Evolutionary conservation across 306 rosid genomes (phyloP).

Genomic region (Rubus idaeus): DNA sequence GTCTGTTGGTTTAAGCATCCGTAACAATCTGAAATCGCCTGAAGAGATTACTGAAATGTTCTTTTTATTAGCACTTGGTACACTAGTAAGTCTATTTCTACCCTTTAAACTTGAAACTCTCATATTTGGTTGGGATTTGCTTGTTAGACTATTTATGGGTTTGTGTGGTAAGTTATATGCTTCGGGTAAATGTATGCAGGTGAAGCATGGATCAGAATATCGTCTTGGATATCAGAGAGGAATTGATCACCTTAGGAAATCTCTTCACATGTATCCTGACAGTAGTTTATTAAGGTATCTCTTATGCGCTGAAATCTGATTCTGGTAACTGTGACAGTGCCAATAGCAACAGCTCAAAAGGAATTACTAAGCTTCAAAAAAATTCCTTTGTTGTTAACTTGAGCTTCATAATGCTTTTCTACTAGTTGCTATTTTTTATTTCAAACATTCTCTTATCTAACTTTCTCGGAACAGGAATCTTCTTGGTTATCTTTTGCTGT

Average conservation of each 20-base stretch:
- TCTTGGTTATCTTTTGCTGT: conserved; percentile 82
- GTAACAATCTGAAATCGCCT: conserved; percentile 44
- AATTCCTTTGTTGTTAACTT: neutral
- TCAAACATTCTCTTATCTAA: conserved; percentile 19
- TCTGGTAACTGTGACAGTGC: conserved; percentile 9
- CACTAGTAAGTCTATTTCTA: conserved; percentile 56
- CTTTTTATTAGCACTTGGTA: conserved; percentile 74
- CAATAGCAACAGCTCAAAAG: neutral
- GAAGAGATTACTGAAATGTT: conserved; percentile 80
- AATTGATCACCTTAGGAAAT: conserved; percentile 67
- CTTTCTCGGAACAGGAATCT: conserved; percentile 65
- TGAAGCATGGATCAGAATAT: conserved; percentile 53
- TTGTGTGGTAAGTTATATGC: neutral
- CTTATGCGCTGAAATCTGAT: neutral
- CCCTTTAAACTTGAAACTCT: conserved; percentile 15
- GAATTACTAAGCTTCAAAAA: neutral
- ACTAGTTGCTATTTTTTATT: neutral
- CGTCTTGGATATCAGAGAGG: conserved; percentile 66
- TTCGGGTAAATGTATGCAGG: conserved; percentile 40
- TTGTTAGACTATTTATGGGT: neutral
- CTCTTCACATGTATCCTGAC: conserved; percentile 83
- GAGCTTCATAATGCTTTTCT: neutral
- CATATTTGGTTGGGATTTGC: conserved; percentile 12
- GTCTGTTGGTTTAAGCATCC: conserved; percentile 56
- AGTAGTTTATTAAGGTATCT: conserved; percentile 69